Base-by-base conservation (phyloP, 148 eudicot genomes). In the Chenopodium formosanum region DNA sequence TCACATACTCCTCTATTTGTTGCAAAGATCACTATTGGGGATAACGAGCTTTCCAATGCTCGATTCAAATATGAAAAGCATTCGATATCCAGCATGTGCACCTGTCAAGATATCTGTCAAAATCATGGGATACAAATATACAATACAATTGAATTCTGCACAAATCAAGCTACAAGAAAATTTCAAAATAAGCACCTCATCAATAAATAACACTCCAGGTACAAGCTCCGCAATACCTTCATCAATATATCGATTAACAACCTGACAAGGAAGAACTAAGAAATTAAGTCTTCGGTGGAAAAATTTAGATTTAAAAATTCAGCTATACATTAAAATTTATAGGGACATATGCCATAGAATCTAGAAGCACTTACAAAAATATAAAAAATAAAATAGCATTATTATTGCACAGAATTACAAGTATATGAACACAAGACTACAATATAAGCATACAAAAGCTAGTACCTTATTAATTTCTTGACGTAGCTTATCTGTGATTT, bases 181-280 rank as follows among this genome's bases (percentile, higher is more conserved):
- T 50, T 34, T 66, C 37, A 79, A 20, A 69, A 60, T 47, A 77
- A 22, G 31, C 77, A 97, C 99, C 98, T 97, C 99, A 22, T 97
- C 99, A 73, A 96, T 94, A 82, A 94, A 96, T 79, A 96, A 87
- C 74, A 96, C 99, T 40, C 98, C 99, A 76, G 98, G 99, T 48
- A 96, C 95, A 68, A 96, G 99, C 86, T 96, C 99, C 19, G 98
- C 98, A 70, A 91, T 90, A 34, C 99, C 99, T 84, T 97, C 99
- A 50, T 97, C 99, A 70, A 97, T 89, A 85, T 97, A 97, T 56
- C 99, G 89, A 70, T 97, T 94, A 64, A 97, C 98, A 68, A 97
- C 99, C 99, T 97, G 89, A 29, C 74, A 84, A 40, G 73, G 70
- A 63, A 79, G 25, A 79, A 27, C 23, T 9, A 70, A 13, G 37